These are phyloP conservation scores for Podila verticillata DNA, from an alignment of 192 early-diverging fungal genomes.

Conservation along the genomic window DNA sequence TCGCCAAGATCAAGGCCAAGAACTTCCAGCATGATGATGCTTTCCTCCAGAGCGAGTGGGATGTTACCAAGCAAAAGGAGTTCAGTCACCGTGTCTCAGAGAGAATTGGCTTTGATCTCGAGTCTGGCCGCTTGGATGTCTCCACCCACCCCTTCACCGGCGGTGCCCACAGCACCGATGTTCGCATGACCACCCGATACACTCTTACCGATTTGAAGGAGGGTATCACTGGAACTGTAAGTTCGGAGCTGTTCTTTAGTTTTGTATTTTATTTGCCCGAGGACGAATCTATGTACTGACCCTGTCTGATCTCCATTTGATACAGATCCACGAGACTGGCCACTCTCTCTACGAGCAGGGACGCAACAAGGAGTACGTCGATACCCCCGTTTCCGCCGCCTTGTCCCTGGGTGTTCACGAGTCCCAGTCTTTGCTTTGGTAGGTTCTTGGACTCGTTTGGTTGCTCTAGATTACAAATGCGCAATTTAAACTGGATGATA, in stretches of 20 bases:
- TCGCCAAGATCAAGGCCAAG: slow-evolving; percentile 51
- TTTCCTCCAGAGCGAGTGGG: slow-evolving; percentile 29
- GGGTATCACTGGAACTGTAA: slow-evolving; percentile 50
- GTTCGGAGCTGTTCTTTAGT: too few relatives aligned
- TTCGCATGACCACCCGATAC: slow-evolving; percentile 59
- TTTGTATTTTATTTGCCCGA: too few relatives aligned
- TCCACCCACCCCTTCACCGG: slow-evolving; percentile 54
- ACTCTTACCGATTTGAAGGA: slow-evolving; percentile 37
- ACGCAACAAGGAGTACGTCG: slow-evolving; percentile 31
- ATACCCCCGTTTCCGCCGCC: slow-evolving; percentile 35
- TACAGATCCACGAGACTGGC: slow-evolving; percentile 55
- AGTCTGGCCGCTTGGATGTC: slow-evolving; percentile 51
- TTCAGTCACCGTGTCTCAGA: slow-evolving; percentile 46
- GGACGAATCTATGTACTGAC: too few relatives aligned
- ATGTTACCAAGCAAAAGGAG: slow-evolving; percentile 51
- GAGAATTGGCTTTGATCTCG: slow-evolving; percentile 54
- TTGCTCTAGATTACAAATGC: background rate
- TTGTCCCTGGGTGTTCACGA: slow-evolving; percentile 52
- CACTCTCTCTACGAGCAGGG: slow-evolving; percentile 58
- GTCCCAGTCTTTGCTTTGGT: slow-evolving; percentile 56
- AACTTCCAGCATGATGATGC: slow-evolving; percentile 50
- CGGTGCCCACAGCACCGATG: slow-evolving; percentile 41
- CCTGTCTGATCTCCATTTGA: too few relatives aligned
- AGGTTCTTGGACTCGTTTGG: background rate
- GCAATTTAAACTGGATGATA: too few relatives aligned